These are phyloP conservation scores for Malus hybrid DNA, from an alignment of 331 rosid genomes.

Conservation along the genomic window DNA sequence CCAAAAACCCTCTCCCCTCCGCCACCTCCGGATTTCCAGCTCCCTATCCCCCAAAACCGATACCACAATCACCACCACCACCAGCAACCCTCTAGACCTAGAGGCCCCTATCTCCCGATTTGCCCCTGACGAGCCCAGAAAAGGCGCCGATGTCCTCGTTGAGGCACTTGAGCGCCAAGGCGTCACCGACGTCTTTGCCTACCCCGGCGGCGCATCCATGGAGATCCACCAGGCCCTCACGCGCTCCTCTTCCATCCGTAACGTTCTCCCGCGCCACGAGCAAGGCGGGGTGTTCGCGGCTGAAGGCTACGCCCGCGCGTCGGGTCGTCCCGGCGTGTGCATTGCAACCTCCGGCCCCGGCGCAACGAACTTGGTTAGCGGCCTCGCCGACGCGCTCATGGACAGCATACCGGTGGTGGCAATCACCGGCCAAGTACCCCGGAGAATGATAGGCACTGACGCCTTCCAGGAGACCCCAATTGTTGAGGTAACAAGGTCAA, in stretches of 20 bases:
- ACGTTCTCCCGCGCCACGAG: constrained; percentile 74
- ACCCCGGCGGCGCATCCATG: constrained; percentile 90
- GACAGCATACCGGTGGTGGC: constrained; percentile 69
- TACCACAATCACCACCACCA: constrained; percentile 10
- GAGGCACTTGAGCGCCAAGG: constrained; percentile 81
- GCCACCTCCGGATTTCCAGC: constrained; percentile 13
- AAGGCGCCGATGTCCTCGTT: constrained; percentile 75
- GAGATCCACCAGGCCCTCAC: constrained; percentile 91
- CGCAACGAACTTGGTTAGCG: constrained; percentile 79
- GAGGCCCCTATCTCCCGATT: constrained; percentile 32
- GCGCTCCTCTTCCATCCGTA: constrained; percentile 50
- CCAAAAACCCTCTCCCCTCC: constrained; percentile 7
- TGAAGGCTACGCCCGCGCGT: constrained; percentile 78
- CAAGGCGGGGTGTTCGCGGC: constrained; percentile 84
- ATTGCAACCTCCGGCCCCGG: constrained; percentile 92
- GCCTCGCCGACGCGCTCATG: constrained; percentile 64
- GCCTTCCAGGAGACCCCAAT: constrained; percentile 87
- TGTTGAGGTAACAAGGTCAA: constrained; percentile 76
- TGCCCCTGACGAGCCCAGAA: constrained; percentile 38
- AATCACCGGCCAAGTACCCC: constrained; percentile 78
- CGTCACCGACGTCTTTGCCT: constrained; percentile 66
- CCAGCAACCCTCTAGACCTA: background rate
- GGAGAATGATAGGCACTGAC: constrained; percentile 79
- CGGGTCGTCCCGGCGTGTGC: constrained; percentile 67
- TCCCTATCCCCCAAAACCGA: constrained; percentile 28